Evolutionary conservation across 257 asterid species (phyloP), one percentile per base, ranked within the genome.

Genomic region (Lantana camara): DNA sequence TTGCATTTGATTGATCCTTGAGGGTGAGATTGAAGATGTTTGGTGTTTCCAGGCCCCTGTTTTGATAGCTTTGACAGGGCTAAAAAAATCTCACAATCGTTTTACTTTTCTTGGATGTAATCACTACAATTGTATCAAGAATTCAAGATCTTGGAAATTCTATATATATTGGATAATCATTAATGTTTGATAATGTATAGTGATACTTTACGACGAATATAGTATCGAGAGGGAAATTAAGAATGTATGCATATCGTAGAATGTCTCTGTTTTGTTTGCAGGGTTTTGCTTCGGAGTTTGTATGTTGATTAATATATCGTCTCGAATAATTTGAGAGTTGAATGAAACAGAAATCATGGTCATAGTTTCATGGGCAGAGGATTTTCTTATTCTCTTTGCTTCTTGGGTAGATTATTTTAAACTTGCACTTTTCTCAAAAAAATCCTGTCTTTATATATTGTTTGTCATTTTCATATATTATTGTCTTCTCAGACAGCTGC

Each of bases 401-500:
- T n/a, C n/a, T n/a, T n/a, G n/a, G n/a, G n/a, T n/a, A n/a, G n/a
- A n/a, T n/a, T n/a, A n/a, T n/a, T n/a, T n/a, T n/a, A n/a, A n/a
- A 24, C 24, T 27, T 16, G 19, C 40, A 3, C n/a, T 35, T 29
- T 41, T 49, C 27, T 59, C 30, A 23, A 53, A 21, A 12, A 14
- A n/a, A n/a, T n/a, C n/a, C n/a, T n/a, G n/a, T n/a, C n/a, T n/a
- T n/a, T 48, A 11, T 2, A 24, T 67, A 50, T 10, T 41, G 48
- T 14, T 41, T 13, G 22, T 60, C 19, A 9, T 55, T 32, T 7
- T 57, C n/a, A 52, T 34, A 52, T 51, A 9, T 7, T 58, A 27
- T 47, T 61, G 14, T 66, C 45, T 63, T 51, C 65, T 9, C 79
- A 91, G 97, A 88, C 97, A 47, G 96, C 95, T 30, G 97, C 97